Evolutionary conservation across 1,284 basidiomycete genomes (phyloP).

Genomic region (Ganoderma lingzhi): DNA sequence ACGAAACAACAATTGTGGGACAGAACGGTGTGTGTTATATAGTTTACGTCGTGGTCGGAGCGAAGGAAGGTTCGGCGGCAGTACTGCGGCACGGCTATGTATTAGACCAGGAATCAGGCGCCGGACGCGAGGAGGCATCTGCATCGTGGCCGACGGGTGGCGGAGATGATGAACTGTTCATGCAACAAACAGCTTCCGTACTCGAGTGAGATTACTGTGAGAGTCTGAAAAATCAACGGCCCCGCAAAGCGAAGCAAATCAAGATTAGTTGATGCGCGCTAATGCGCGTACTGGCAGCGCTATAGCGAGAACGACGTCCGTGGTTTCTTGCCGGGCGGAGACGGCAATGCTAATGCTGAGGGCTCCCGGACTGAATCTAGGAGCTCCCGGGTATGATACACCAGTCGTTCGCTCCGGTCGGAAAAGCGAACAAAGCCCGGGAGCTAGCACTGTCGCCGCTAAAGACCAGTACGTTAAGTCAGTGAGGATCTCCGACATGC

Average conservation of each 20-base stretch:
- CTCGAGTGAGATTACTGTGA: no score
- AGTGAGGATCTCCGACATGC: background rate
- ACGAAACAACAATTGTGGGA: background rate
- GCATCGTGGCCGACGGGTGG: background rate
- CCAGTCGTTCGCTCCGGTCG: background rate
- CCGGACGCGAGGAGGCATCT: background rate
- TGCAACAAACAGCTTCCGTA: background rate
- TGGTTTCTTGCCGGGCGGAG: background rate
- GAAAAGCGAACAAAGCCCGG: background rate
- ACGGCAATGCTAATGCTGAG: background rate
- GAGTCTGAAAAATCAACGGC: no score
- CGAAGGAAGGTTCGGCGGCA: background rate
- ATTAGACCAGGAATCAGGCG: background rate
- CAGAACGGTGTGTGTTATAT: background rate
- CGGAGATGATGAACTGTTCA: background rate
- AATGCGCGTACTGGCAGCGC: no score
- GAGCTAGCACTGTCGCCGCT: background rate
- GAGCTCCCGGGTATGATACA: background rate
- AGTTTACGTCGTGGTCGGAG: background rate
- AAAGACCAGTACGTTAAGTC: background rate
- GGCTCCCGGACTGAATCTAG: background rate
- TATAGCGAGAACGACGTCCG: background rate
- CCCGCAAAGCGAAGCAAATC: background rate
- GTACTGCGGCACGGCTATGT: slow-evolving; percentile 6
- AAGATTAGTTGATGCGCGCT: background rate